Evolutionary conservation across 257 asterid species (phyloP).

Genomic region (Hygrophila difformis): DNA sequence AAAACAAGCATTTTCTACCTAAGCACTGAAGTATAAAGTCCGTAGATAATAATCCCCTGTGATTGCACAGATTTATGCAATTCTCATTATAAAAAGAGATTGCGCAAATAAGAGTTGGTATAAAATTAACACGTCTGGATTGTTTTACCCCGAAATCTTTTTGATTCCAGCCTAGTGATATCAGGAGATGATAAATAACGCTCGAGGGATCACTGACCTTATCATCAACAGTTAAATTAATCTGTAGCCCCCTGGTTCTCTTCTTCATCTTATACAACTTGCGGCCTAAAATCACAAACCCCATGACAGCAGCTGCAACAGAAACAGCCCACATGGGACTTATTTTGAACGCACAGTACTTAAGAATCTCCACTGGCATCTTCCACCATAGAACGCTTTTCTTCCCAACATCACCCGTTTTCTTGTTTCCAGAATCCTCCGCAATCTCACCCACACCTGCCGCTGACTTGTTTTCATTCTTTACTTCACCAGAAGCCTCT

Average conservation of each 20-base stretch:
- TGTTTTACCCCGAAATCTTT: too few species aligned
- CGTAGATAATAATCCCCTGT: too few species aligned
- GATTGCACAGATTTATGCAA: too few species aligned
- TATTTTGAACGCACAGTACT: conserved; percentile 48
- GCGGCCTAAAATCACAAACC: conserved; percentile 71
- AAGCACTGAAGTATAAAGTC: too few species aligned
- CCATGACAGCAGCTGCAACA: conserved; percentile 80
- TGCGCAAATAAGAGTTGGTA: too few species aligned
- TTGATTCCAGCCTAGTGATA: too few species aligned
- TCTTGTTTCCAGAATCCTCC: conserved; percentile 19
- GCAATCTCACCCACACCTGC: conserved; percentile 18
- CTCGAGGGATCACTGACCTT: too few species aligned
- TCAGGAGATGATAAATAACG: too few species aligned
- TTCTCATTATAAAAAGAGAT: too few species aligned
- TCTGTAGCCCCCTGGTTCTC: conserved; percentile 54
- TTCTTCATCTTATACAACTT: conserved; percentile 72
- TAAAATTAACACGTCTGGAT: too few species aligned
- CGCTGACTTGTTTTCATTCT: conserved; percentile 17
- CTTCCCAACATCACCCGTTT: conserved; percentile 36
- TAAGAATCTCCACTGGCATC: conserved; percentile 74
- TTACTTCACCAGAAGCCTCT: conserved; percentile 22
- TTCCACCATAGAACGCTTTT: conserved; percentile 82
- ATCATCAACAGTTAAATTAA: conserved; percentile 74
- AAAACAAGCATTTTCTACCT: too few species aligned
- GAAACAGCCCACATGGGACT: conserved; percentile 81